Conservation (phyloP, 108 stramenopile genomes). For the Stephanodiscus triporus region DNA sequence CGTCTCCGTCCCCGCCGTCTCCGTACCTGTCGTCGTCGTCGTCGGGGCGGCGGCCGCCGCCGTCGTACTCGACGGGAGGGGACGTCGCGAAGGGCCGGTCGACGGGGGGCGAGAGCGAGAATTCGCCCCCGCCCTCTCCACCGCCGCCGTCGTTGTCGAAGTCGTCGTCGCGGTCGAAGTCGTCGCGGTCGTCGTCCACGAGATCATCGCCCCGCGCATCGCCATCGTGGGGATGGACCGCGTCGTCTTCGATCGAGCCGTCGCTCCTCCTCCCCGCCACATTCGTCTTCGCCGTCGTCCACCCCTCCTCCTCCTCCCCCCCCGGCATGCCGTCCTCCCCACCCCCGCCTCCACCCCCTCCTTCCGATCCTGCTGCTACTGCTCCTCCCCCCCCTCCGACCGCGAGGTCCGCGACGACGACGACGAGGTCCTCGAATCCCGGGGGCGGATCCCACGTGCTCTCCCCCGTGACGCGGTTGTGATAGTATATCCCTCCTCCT, state of each 20-base stretch:
- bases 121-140: background rate
- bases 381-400: background rate
- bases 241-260: too few relatives aligned
- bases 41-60: too few relatives aligned
- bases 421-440: slow-evolving; percentile 25
- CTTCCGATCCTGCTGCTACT: background rate
- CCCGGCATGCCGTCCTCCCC: background rate
- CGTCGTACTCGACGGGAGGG: background rate
- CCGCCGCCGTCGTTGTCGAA: background rate
- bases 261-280: background rate
- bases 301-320: background rate
- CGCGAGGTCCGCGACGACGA: background rate
- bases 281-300: background rate
- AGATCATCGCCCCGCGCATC: too few relatives aligned
- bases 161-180: too few relatives aligned
- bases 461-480: slow-evolving; percentile 40
- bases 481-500: slow-evolving; percentile 23
- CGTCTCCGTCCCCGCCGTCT: slow-evolving; percentile 6
- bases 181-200: too few relatives aligned
- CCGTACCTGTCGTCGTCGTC: background rate
- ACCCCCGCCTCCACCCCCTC: background rate
- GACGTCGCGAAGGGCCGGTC: background rate
- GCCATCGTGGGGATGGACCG: too few relatives aligned
- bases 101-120: background rate
- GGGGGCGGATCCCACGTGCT: slow-evolving; percentile 44